phyloP scores from a whole-genome alignment of 805 yeast species.

The Ogataea angusta region DNA sequence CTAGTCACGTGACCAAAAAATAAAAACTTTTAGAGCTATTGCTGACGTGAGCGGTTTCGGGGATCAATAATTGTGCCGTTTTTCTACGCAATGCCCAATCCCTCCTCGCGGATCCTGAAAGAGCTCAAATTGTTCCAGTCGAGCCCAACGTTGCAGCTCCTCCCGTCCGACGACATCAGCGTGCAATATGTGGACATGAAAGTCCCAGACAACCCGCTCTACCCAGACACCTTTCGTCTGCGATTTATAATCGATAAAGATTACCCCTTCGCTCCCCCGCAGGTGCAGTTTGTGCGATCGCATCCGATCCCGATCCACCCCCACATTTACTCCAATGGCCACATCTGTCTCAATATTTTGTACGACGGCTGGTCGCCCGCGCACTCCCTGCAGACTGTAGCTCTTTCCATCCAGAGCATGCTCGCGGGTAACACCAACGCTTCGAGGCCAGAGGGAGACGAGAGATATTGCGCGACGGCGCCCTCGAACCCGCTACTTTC shows the following conservation, averaged over 20 bases:
- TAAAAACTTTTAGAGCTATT: too few relatives aligned
- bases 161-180: slow-evolving; percentile 14
- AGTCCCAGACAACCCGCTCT: slow-evolving; percentile 36
- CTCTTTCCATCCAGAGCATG: slow-evolving; percentile 65
- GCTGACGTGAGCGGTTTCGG: not conserved
- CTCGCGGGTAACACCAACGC: slow-evolving; percentile 44
- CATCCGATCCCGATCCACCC: slow-evolving; percentile 63
- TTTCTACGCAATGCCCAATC: slow-evolving; percentile 2
- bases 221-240: slow-evolving; percentile 39
- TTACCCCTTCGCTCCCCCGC: slow-evolving; percentile 61
- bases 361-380: slow-evolving; percentile 71
- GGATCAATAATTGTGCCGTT: not conserved
- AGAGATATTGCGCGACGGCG: slow-evolving; percentile 45
- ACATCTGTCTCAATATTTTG: slow-evolving; percentile 66
- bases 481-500: slow-evolving; percentile 55
- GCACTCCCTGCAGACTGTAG: slow-evolving; percentile 45
- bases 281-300: slow-evolving; percentile 46
- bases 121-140: slow-evolving; percentile 19
- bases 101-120: slow-evolving; percentile 18
- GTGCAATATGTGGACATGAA: slow-evolving; percentile 37
- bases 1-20: too few relatives aligned
- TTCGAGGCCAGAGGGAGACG: slow-evolving; percentile 60
- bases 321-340: slow-evolving; percentile 73
- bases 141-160: slow-evolving; percentile 11
- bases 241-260: slow-evolving; percentile 40